Base-by-base conservation (phyloP, 352 stramenopile genomes). In the Phytopythium boreale region DNA sequence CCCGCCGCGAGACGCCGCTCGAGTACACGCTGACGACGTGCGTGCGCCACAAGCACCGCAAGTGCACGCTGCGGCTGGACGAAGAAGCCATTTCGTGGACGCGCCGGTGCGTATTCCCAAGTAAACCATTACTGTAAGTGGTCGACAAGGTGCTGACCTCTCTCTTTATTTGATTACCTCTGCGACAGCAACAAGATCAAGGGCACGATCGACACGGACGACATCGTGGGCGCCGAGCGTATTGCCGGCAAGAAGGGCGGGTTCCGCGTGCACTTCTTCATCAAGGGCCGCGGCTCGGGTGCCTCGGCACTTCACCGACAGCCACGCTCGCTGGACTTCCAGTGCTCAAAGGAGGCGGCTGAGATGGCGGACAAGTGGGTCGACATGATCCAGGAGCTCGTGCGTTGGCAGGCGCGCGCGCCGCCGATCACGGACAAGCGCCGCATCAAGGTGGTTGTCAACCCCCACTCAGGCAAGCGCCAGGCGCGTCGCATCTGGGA, bases 261-360 rank as follows among this genome's bases (percentile, higher is more conserved):
- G 20, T 82, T 94, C 61, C 83, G 83, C 43, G 70, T 94, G 46
- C 86, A 94, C 59, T 94, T 86, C 67, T 94, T 94, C 55, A 67
- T 70, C 43, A 90, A 92, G 58, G 82, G 86, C 29, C 70, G 64
- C 39, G 84, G 85, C 26, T 77, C 75, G 2, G 71, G 76, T 22
- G 71, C 79, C n/a, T 89, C 89, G 57, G 83, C 83, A 46, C 64
- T 94, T 46, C 63, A 73, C 17, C 72, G 86, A 20, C 85, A 76
- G 36, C 84, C 78, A 20, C 65, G 72, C 29, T 68, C 51, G 41
- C 61, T 88, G 20, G 82, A 90, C 56, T 88, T 94, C 53, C 56
- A 76, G 26, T 71, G 67, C 43, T 60, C 76, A 17, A 66, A 79
- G 64, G 67, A 76, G 31, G 66, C 72, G 69, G 24, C 61, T 20